Evolutionary conservation across 495 filamentous ascomycete genomes (phyloP), one percentile per base, ranked within the genome.

Genomic region (Penicillium lividum): DNA sequence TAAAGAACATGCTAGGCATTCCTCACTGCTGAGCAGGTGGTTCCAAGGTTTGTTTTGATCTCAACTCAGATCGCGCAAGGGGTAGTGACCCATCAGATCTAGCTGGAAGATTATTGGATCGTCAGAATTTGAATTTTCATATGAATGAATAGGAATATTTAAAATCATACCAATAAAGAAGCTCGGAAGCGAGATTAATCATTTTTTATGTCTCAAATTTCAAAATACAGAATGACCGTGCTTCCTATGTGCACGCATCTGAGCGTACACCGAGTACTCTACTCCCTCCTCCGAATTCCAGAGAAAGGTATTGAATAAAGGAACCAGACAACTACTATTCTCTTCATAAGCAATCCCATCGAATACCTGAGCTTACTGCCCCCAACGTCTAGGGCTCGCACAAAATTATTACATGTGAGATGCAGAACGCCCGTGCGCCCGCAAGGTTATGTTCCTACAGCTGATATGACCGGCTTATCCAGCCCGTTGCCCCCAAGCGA

Each of bases 391-490:
- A 2, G 22, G 22, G 22, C 22, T 46, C 43, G 15, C 43, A 49
- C 46, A 49, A 48, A 30, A 31, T 22, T 1, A 22, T 1, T 22
- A 22, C 22, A 22, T 22, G 22, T 22, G 22, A 22, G 22, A 22
- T 31, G 25, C 46, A 49, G 27, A 16, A 36, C 44, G 31, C 44
- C 53, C 52, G 53, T 60, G 53, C 36, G 53, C 43, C 22, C 15
- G 38, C 53, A 62, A 62, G 59, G 59, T 51, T 58, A 60, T 64
- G 61, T 54, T 53, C 61, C 61, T 63, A 50, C 53, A 53, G 58
- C 52, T 54, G 52, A 60, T 53, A 43, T 28, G 15, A 34, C 49
- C 56, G 50, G 56, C 42, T 56, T 33, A 52, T 22, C 54, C 54
- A 53, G 33, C 55, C 54, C 54, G 59, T 61, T 61, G 51, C 51